These are phyloP conservation scores for Tanacetum coccineum DNA, from an alignment of 129 eudicot genomes.

Conservation along the genomic window DNA sequence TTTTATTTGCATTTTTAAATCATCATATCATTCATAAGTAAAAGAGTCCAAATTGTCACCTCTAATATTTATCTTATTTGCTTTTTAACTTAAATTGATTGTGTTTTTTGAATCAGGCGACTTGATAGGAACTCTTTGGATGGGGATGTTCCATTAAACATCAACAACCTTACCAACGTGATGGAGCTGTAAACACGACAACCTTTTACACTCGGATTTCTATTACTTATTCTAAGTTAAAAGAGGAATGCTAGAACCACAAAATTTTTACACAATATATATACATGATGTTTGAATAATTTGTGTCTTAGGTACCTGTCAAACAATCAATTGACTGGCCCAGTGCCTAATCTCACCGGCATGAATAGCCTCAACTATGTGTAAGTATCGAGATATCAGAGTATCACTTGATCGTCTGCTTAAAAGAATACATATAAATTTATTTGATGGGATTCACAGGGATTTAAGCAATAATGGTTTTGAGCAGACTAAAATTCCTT, in stretches of 20 bases:
- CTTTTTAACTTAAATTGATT: not conserved
- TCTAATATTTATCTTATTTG: not conserved
- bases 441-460: constrained; percentile 21
- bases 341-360: constrained; percentile 41
- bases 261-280: no score
- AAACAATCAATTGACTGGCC: constrained; percentile 42
- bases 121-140: constrained; percentile 37
- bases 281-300: not conserved
- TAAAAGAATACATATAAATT: not conserved
- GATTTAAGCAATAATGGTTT: constrained; percentile 53
- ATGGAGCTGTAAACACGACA: constrained; percentile 31
- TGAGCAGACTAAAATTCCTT: constrained; percentile 34
- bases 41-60: not conserved
- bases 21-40: not conserved
- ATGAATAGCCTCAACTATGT: constrained; percentile 37
- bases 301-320: constrained; percentile 33
- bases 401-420: not conserved
- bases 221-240: not conserved
- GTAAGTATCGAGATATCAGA: constrained; percentile 27
- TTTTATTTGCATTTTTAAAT: not conserved
- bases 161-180: constrained; percentile 36
- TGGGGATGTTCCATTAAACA: constrained; percentile 39
- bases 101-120: constrained; percentile 34
- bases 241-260: no score
- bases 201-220: not conserved